Conservation (phyloP, 768 basidiomycete genomes). For the Boletellus ananiceps region DNA sequence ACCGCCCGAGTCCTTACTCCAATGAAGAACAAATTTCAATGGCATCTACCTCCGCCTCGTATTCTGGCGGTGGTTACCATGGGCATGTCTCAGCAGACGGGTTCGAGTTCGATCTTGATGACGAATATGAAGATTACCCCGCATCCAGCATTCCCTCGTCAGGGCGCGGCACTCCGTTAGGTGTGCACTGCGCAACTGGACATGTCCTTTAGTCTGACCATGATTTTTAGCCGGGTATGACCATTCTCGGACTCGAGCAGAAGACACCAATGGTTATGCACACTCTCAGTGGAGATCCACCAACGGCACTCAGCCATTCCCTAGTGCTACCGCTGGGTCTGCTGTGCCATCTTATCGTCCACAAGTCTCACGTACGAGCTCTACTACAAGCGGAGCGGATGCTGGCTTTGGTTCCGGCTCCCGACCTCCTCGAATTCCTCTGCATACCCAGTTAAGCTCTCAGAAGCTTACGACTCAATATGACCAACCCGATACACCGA, state of each 20-base stretch:
- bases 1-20: constrained; percentile 34
- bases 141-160: constrained; percentile 44
- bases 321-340: constrained; percentile 14
- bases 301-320: constrained; percentile 39
- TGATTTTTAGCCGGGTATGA: constrained; percentile 43
- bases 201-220: constrained; percentile 57
- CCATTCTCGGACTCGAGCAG: constrained; percentile 63
- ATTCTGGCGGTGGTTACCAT: constrained; percentile 18
- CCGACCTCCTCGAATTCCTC: constrained; percentile 39
- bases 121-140: constrained; percentile 76
- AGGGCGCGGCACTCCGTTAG: constrained; percentile 72
- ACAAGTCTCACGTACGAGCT: constrained; percentile 44
- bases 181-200: constrained; percentile 53
- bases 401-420: constrained; percentile 30
- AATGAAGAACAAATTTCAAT: constrained; percentile 37
- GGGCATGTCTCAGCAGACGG: constrained; percentile 57
- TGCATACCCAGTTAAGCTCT: constrained; percentile 71
- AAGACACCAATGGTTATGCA: constrained; percentile 58
- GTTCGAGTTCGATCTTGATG: constrained; percentile 70
- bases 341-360: constrained; percentile 34
- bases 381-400: constrained; percentile 43
- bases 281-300: constrained; percentile 62
- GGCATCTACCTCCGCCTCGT: constrained; percentile 29
- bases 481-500: constrained; percentile 41
- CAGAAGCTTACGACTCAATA: constrained; percentile 53